Evolutionary conservation across 805 yeast genomes (phyloP).

Genomic region (Sungouiozyma ichnusensis): DNA sequence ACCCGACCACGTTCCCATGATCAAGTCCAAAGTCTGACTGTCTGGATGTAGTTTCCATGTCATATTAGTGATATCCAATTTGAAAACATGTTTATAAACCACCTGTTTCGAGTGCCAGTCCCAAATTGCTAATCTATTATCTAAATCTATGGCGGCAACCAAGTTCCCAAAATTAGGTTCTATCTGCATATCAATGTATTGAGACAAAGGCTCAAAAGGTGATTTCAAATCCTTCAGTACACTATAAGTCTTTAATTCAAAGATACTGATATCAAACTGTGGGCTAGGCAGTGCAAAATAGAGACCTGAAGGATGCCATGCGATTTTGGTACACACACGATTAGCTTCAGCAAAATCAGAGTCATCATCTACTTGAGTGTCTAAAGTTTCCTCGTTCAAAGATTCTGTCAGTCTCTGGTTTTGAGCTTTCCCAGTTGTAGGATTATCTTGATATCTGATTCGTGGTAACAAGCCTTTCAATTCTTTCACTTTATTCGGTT

Average conservation of each 20-base stretch:
- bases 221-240: slow-evolving; percentile 17
- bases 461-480: slow-evolving; percentile 32
- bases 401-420: neutral
- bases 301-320: slow-evolving; percentile 66
- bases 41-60: slow-evolving; percentile 28
- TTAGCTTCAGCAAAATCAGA: slow-evolving; percentile 29
- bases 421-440: slow-evolving; percentile 11
- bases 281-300: slow-evolving; percentile 57
- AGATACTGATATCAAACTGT: slow-evolving; percentile 37
- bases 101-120: slow-evolving; percentile 33
- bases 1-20: slow-evolving; percentile 31
- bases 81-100: slow-evolving; percentile 24
- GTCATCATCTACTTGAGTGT: slow-evolving; percentile 30
- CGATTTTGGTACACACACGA: slow-evolving; percentile 42
- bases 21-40: slow-evolving; percentile 18
- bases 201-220: slow-evolving; percentile 10
- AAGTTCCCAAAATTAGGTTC: slow-evolving; percentile 47
- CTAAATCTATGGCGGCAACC: slow-evolving; percentile 49
- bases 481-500: slow-evolving; percentile 41
- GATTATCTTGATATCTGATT: slow-evolving; percentile 17
- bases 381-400: slow-evolving; percentile 33
- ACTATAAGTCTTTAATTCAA: slow-evolving; percentile 22
- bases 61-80: slow-evolving; percentile 21
- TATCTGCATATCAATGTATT: slow-evolving; percentile 44
- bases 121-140: slow-evolving; percentile 46